phyloP scores from a whole-genome alignment of 192 early-diverging fungal species.

The Coemansia sp. region DNA sequence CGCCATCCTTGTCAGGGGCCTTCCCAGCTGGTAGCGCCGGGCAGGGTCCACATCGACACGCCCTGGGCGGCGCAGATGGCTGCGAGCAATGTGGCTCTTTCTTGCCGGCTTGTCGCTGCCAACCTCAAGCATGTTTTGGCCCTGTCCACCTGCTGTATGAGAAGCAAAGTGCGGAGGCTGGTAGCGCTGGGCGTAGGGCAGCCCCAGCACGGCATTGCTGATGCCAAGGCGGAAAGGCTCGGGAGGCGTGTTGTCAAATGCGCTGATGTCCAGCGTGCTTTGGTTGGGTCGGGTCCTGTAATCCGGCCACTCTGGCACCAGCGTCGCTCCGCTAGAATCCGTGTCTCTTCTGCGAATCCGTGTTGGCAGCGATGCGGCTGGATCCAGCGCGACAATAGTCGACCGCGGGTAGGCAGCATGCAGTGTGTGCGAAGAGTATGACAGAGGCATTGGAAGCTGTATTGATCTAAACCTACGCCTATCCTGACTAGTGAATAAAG shows the following conservation, averaged over 20 bases:
- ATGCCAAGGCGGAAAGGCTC: constrained; percentile 1
- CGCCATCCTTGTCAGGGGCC: constrained; percentile 12
- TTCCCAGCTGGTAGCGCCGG: constrained; percentile 9
- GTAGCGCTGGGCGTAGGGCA: constrained; percentile 29
- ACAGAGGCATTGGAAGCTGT: background rate
- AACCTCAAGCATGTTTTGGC: background rate
- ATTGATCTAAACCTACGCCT: background rate
- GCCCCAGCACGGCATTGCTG: constrained; percentile 17
- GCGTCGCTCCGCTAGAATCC: background rate
- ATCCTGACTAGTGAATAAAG: no score
- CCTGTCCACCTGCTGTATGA: background rate
- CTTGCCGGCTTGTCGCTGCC: background rate
- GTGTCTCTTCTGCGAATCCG: background rate
- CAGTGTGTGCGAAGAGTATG: no score
- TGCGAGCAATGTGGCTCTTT: background rate
- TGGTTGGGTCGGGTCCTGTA: background rate
- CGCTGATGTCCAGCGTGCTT: background rate
- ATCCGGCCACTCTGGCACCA: background rate
- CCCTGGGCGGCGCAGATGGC: constrained; percentile 37
- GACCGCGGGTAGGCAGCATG: background rate
- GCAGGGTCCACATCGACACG: constrained; percentile 13
- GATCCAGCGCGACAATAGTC: constrained; percentile 6
- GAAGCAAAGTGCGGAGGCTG: background rate
- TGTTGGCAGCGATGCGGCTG: background rate
- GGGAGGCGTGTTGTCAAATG: constrained; percentile 23